A percentile compares a stretch with the other conserved stretches of the same genome.
phyloP scores from a whole-genome alignment of 305 asterid genomes.

The Lippia alba region DNA sequence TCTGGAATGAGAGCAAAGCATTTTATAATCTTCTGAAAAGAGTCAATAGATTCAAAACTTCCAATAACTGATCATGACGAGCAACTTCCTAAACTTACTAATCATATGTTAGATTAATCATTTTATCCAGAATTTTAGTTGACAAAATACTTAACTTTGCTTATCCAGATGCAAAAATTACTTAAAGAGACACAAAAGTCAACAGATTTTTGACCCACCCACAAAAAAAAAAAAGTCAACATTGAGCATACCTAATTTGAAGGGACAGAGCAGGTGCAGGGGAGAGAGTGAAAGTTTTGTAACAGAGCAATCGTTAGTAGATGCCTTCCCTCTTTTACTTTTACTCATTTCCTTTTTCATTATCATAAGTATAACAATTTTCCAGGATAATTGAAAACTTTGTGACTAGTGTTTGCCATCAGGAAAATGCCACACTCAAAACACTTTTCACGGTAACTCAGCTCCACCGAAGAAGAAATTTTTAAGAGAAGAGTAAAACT shows the following conservation, averaged over 20 bases:
- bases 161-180: constrained; percentile 7
- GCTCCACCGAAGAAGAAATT: too few species aligned
- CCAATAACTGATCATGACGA: not conserved
- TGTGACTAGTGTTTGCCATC: not conserved
- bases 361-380: too few species aligned
- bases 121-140: constrained; percentile 15
- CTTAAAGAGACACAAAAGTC: not conserved
- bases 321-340: not conserved
- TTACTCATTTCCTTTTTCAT: too few species aligned
- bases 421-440: too few species aligned
- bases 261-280: too few species aligned
- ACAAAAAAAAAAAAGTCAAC: too few species aligned
- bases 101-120: not conserved
- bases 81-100: constrained; percentile 1
- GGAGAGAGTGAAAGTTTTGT: not conserved
- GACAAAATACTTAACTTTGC: not conserved
- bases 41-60: not conserved
- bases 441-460: too few species aligned
- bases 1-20: constrained; percentile 54
- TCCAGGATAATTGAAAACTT: constrained; percentile 10
- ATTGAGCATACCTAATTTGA: not conserved
- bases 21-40: constrained; percentile 20
- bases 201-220: too few species aligned
- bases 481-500: too few species aligned
- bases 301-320: not conserved